Evolutionary conservation across 2,329 filamentous ascomycete species (phyloP).

Genomic region (Capronia americana): DNA sequence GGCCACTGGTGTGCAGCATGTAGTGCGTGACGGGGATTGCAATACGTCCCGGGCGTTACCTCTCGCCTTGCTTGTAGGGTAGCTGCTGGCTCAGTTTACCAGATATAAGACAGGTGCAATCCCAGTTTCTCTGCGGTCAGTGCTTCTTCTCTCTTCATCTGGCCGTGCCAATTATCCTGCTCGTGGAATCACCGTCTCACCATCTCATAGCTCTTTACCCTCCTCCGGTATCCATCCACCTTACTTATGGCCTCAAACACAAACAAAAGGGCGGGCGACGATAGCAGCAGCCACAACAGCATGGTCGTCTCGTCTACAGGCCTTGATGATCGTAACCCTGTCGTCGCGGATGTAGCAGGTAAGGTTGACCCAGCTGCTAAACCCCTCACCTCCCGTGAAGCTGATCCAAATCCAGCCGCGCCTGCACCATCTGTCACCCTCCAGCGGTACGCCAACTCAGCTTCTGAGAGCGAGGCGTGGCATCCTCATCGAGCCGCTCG

Average conservation of each 20-base stretch:
- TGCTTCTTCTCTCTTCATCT: neutral
- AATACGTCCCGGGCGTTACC: neutral
- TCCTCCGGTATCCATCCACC: neutral
- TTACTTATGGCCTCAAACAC: neutral
- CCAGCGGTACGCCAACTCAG: neutral
- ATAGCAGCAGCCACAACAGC: neutral
- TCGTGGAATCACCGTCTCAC: neutral
- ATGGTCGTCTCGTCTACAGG: neutral
- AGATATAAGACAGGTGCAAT: neutral
- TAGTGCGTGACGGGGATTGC: neutral
- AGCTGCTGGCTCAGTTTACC: neutral
- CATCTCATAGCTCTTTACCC: neutral
- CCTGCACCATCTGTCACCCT: neutral
- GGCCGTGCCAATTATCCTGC: neutral
- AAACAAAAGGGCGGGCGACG: neutral
- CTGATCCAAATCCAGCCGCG: neutral
- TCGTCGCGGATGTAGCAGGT: neutral
- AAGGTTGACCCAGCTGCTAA: neutral
- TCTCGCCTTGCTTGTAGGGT: neutral
- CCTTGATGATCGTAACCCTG: neutral
- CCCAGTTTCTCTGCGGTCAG: neutral
- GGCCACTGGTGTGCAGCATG: neutral
- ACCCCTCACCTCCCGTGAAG: neutral
- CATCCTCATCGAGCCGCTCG: constrained; percentile 6
- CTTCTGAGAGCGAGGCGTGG: constrained; percentile 4